These are phyloP conservation scores for Candida dubliniensis DNA, from an alignment of 1,139 yeast species.

Conservation along the genomic window DNA sequence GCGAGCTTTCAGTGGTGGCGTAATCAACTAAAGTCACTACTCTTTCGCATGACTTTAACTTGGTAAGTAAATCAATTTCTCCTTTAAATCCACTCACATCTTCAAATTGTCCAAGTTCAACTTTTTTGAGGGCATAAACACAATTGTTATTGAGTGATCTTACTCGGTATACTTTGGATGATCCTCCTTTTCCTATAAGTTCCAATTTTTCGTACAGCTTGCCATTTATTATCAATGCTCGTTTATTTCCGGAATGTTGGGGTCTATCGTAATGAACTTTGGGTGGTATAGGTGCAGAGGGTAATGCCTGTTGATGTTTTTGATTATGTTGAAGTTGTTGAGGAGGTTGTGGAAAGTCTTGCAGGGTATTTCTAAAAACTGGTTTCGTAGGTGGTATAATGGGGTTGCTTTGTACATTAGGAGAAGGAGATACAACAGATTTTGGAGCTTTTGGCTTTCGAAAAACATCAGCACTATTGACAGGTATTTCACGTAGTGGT, in stretches of 20 bases:
- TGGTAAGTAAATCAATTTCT: conserved; percentile 74
- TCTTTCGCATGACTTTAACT: conserved; percentile 60
- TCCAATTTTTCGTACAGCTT: conserved; percentile 73
- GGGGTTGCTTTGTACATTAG: conserved; percentile 6
- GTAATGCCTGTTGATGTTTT: not conserved
- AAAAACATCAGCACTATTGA: conserved; percentile 15
- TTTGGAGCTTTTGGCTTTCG: conserved; percentile 19
- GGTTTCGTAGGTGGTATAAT: conserved; percentile 14
- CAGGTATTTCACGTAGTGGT: conserved; percentile 16
- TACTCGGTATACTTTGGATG: conserved; percentile 88
- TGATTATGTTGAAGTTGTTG: too few relatives aligned
- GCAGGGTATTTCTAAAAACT: not conserved
- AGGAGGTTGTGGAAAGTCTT: conserved; percentile 1
- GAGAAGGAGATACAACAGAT: not conserved
- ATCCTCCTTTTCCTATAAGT: conserved; percentile 86
- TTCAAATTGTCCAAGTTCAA: conserved; percentile 78
- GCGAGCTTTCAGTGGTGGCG: conserved; percentile 61
- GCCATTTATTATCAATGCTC: conserved; percentile 49
- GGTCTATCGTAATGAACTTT: conserved; percentile 10
- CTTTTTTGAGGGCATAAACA: conserved; percentile 80
- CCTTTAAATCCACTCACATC: conserved; percentile 81
- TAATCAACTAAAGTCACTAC: conserved; percentile 81
- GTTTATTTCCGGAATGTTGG: conserved; percentile 19
- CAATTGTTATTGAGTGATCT: conserved; percentile 52
- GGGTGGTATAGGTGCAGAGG: conserved; percentile 5